Evolutionary conservation across 805 yeast species (phyloP).

Genomic region (Saturnispora diversa): DNA sequence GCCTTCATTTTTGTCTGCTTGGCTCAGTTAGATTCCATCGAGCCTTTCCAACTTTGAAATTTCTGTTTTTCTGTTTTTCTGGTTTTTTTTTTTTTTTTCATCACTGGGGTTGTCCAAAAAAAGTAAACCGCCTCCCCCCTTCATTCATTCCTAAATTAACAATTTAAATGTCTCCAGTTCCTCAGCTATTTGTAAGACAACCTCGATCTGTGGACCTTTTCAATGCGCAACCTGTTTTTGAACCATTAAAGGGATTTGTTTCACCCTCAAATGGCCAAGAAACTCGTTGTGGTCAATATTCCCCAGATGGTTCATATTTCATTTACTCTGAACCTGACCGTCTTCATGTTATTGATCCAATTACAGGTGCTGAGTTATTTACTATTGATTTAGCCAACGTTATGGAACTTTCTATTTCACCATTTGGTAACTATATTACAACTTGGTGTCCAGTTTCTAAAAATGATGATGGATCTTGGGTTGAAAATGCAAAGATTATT

Average conservation of each 20-base stretch:
- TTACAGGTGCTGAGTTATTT: conserved; percentile 38
- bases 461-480: conserved; percentile 55
- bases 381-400: conserved; percentile 55
- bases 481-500: conserved; percentile 77
- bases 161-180: conserved; percentile 18
- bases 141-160: background rate
- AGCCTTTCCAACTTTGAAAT: too few species aligned
- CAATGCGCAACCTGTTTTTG: conserved; percentile 38
- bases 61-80: too few species aligned
- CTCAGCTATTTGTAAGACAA: conserved; percentile 35
- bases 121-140: too few species aligned
- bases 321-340: conserved; percentile 63
- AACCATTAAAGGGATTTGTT: conserved; percentile 24
- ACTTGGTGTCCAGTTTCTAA: conserved; percentile 87
- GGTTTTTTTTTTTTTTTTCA: too few species aligned
- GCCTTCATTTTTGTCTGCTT: too few species aligned
- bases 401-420: conserved; percentile 82
- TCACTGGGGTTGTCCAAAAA: too few species aligned
- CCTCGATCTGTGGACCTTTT: conserved; percentile 49
- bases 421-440: conserved; percentile 70
- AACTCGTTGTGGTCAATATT: conserved; percentile 57
- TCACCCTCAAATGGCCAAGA: conserved; percentile 30
- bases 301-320: conserved; percentile 59
- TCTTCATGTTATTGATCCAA: conserved; percentile 53
- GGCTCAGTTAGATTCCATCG: too few species aligned